phyloP scores from a whole-genome alignment of 2,329 filamentous ascomycete genomes.

The Rhexocercosporidium sp. region DNA sequence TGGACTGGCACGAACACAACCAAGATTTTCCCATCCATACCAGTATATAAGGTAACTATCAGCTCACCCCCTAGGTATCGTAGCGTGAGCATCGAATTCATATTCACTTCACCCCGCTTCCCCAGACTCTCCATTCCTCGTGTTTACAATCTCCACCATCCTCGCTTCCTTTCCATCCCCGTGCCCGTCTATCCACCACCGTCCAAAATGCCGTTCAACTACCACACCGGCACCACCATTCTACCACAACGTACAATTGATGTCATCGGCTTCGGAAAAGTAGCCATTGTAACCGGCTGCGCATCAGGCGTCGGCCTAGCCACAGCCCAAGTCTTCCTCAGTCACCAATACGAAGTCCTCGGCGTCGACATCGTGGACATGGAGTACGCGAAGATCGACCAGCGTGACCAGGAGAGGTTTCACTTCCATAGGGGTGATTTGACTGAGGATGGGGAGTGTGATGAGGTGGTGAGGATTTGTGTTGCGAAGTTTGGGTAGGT shows the following conservation, averaged over 20 bases:
- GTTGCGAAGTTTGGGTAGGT: constrained; percentile 38
- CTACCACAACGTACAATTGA: constrained; percentile 25
- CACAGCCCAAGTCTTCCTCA: constrained; percentile 41
- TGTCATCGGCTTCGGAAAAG: constrained; percentile 28
- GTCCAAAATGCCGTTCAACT: constrained; percentile 5
- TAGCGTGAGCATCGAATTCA: background rate
- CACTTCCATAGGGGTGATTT: constrained; percentile 45
- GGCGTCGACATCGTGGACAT: constrained; percentile 42
- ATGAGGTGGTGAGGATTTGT: constrained; percentile 43
- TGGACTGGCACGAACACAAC: background rate
- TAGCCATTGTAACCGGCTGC: constrained; percentile 33
- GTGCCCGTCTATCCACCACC: too few relatives aligned
- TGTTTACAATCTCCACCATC: background rate
- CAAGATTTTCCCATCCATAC: background rate
- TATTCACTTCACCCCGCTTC: background rate
- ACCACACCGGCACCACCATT: constrained; percentile 3
- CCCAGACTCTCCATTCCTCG: background rate
- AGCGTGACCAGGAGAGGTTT: constrained; percentile 33
- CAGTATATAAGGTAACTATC: background rate
- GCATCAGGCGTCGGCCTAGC: constrained; percentile 44
- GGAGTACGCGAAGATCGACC: constrained; percentile 39
- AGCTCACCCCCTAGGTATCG: too few relatives aligned
- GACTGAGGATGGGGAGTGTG: constrained; percentile 38
- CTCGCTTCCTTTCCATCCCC: background rate
- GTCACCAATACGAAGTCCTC: constrained; percentile 42